phyloP scores from a whole-genome alignment of 306 rosid genomes.

The Abrus precatorius region DNA sequence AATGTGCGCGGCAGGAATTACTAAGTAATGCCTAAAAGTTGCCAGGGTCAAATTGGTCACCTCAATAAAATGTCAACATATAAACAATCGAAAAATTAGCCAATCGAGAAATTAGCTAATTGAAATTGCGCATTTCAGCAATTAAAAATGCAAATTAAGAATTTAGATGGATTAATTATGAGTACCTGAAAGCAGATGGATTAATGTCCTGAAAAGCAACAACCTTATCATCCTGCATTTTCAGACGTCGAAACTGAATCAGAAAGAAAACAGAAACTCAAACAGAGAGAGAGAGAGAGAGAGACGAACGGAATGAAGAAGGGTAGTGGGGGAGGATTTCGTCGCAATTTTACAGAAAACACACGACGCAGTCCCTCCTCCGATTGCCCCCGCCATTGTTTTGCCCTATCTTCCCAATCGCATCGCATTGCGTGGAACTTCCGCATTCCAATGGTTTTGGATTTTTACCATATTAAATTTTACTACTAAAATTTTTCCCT shows the following conservation, averaged over 20 bases:
- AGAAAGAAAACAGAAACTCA: conserved; percentile 19
- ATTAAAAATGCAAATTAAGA: conserved; percentile 6
- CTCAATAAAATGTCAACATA: neutral
- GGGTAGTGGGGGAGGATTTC: conserved; percentile 49
- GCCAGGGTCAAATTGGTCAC: conserved; percentile 27
- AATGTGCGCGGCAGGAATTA: conserved; percentile 74
- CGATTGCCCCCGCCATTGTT: conserved; percentile 61
- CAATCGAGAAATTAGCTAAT: neutral
- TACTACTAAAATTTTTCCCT: no score
- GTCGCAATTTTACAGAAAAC: conserved; percentile 65
- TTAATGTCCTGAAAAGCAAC: conserved; percentile 68
- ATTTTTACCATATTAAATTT: neutral
- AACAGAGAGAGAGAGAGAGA: conserved; percentile 11
- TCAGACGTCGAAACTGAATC: conserved; percentile 31
- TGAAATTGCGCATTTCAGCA: conserved; percentile 12
- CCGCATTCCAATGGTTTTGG: neutral
- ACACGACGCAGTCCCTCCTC: conserved; percentile 49
- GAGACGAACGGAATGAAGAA: conserved; percentile 62
- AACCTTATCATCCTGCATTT: conserved; percentile 68
- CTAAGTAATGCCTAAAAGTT: conserved; percentile 79
- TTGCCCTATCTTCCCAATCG: conserved; percentile 14
- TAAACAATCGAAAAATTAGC: neutral
- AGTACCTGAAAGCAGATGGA: conserved; percentile 75
- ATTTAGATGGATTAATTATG: neutral
- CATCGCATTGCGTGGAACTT: neutral